Conservation (phyloP, 495 filamentous ascomycete genomes). For the Lasiosphaeria hispida region DNA sequence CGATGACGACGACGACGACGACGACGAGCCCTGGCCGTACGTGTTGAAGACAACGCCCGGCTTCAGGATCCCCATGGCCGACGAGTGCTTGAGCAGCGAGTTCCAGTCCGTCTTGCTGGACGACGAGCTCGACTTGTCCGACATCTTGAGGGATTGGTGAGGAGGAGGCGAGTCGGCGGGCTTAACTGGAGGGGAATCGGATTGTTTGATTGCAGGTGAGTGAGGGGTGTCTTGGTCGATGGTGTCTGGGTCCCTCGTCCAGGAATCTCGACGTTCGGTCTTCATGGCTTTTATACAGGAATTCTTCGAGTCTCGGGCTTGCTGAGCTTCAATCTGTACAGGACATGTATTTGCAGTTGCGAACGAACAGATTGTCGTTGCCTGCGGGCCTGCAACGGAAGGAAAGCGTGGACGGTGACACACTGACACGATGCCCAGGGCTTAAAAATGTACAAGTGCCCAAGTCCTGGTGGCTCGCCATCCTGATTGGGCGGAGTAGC, state of each 20-base stretch:
- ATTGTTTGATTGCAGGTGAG: slow-evolving; percentile 13
- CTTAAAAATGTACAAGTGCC: too few species aligned
- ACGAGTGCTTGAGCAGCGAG: slow-evolving; percentile 25
- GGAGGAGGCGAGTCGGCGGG: slow-evolving; percentile 9
- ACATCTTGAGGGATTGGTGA: slow-evolving; percentile 8
- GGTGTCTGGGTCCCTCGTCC: neutral
- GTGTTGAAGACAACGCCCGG: slow-evolving; percentile 22
- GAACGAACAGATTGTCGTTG: too few species aligned
- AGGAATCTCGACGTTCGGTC: slow-evolving; percentile 15
- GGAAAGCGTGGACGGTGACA: too few species aligned
- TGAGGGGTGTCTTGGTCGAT: slow-evolving; percentile 1
- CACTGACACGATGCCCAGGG: too few species aligned
- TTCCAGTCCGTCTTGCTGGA: slow-evolving; percentile 21
- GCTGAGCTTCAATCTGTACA: neutral
- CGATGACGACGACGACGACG: neutral
- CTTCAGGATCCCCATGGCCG: slow-evolving; percentile 26
- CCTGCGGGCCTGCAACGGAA: too few species aligned
- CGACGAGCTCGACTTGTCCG: slow-evolving; percentile 4
- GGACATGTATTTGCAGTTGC: too few species aligned
- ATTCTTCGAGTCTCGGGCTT: neutral
- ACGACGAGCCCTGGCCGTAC: neutral
- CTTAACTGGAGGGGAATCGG: slow-evolving; percentile 11
- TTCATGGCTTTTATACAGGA: slow-evolving; percentile 11
- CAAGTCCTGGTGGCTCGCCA: too few species aligned
- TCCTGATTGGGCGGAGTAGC: neutral